Evolutionary conservation across 192 early-diverging fungal species (phyloP).

Genomic region (Diversispora eburnea): DNA sequence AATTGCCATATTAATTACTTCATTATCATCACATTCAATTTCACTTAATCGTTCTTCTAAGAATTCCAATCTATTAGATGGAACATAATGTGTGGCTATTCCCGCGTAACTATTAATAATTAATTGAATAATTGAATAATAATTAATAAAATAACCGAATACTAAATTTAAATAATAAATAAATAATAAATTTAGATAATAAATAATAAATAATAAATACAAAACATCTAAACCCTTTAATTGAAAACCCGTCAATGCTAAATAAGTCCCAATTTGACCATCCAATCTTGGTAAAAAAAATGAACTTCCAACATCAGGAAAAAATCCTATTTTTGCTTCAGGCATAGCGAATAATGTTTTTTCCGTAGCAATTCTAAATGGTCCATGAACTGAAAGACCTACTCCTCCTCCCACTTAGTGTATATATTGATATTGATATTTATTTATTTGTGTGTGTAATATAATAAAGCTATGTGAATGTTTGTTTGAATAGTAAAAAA

Average conservation of each 20-base stretch:
- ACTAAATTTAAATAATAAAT: not conserved
- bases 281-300: slow-evolving; percentile 95
- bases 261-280: slow-evolving; percentile 88
- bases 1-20: slow-evolving; percentile 79
- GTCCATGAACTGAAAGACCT: slow-evolving; percentile 90
- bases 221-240: slow-evolving; percentile 83
- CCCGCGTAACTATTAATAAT: slow-evolving; percentile 64
- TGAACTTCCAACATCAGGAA: slow-evolving; percentile 93
- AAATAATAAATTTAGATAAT: slow-evolving; percentile 3
- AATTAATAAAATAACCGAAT: no score
- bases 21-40: slow-evolving; percentile 69
- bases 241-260: slow-evolving; percentile 81
- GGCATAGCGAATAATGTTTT: slow-evolving; percentile 97
- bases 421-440: not conserved
- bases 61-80: slow-evolving; percentile 72
- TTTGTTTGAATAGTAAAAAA: not conserved
- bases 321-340: slow-evolving; percentile 93
- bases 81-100: slow-evolving; percentile 95
- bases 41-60: slow-evolving; percentile 81
- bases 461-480: slow-evolving; percentile 17
- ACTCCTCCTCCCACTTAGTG: slow-evolving; percentile 93
- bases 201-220: slow-evolving; percentile 42
- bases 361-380: slow-evolving; percentile 96
- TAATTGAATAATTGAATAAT: not conserved
- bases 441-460: not conserved